Percentiles rank a stretch among this genome's conserved stretches.
These are phyloP conservation scores for Colletotrichum eremochloae DNA, from an alignment of 2,329 filamentous ascomycete species.

Conservation along the genomic window DNA sequence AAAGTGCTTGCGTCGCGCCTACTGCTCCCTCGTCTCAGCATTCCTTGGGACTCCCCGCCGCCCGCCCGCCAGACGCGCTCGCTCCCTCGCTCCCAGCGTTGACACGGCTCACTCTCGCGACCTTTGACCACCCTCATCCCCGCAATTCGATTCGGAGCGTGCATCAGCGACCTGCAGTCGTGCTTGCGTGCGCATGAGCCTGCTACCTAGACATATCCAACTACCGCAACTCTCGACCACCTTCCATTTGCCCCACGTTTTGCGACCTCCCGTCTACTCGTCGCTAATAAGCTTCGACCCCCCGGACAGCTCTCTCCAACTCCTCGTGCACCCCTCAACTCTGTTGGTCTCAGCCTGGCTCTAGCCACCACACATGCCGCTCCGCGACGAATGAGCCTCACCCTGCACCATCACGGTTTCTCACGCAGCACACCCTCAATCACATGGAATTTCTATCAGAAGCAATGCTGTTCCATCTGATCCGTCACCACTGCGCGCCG, in stretches of 20 bases:
- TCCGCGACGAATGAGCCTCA: conserved; percentile 33
- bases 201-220: conserved; percentile 12
- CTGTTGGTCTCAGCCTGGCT: conserved; percentile 38
- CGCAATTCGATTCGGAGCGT: conserved; percentile 26
- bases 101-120: conserved; percentile 11
- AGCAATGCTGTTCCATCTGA: conserved; percentile 36
- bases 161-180: neutral
- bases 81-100: conserved; percentile 12
- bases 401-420: conserved; percentile 37
- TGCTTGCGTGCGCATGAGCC: conserved; percentile 20
- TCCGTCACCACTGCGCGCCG: conserved; percentile 24
- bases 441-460: conserved; percentile 39
- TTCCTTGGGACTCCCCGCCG: conserved; percentile 18
- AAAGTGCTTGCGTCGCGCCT: conserved; percentile 20
- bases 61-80: conserved; percentile 23
- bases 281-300: conserved; percentile 32
- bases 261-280: conserved; percentile 22
- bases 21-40: conserved; percentile 35
- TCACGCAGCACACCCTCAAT: conserved; percentile 35
- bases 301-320: conserved; percentile 23
- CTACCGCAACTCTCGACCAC: conserved; percentile 2
- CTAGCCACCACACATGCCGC: conserved; percentile 39
- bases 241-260: conserved; percentile 27
- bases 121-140: conserved; percentile 29
- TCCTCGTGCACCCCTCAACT: conserved; percentile 42